Evolutionary conservation across 2,329 filamentous ascomycete genomes (phyloP), one percentile per base, ranked within the genome.

Genomic region (Botryotinia convoluta): DNA sequence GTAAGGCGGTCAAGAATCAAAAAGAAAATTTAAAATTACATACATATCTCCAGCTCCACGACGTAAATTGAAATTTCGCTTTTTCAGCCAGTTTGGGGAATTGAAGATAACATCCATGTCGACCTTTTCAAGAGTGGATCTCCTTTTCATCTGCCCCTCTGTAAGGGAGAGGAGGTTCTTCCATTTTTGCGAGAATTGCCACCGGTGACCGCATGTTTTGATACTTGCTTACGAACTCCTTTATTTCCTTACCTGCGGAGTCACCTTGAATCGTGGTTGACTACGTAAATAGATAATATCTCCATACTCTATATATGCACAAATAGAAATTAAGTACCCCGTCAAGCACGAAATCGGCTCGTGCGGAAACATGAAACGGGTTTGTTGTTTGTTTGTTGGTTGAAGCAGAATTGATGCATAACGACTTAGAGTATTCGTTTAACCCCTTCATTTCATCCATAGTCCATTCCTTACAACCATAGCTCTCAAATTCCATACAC

Each of bases 341-440:
- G 14, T 57, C n/a, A 29, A 57, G n/a, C 51, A 57, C n/a, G 51
- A 57, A 57, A 57, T 57, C 51, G n/a, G 45, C 32, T 54, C 16
- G 35, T 54, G 35, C 64, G 26, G 54, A 61, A 42, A 68, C 48
- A 32, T 68, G 65, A 68, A 68, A 68, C 65, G 65, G 54, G n/a
- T 42, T 57, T 37, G 64, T 14, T n/a, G 9, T 39, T 39, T 54
- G 45, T 37, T 67, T 65, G 63, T 45, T 35, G 32, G 22, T 68
- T 62, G 60, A 9, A 39, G 26, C 37, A 45, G 42, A 32, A 51
- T 37, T 68, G 20, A 68, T 57, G 48, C 65, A 68, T 68, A 42
- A 68, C 48, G 39, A 37, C 12, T 42, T 57, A 16, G 14, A 54
- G 44, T 39, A 26, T 42, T 68, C 65, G 65, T 51, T 68, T 68